Evolutionary conservation across 202 grass and related monocot genomes (phyloP).

Genomic region (Cymbopogon flexuosus): DNA sequence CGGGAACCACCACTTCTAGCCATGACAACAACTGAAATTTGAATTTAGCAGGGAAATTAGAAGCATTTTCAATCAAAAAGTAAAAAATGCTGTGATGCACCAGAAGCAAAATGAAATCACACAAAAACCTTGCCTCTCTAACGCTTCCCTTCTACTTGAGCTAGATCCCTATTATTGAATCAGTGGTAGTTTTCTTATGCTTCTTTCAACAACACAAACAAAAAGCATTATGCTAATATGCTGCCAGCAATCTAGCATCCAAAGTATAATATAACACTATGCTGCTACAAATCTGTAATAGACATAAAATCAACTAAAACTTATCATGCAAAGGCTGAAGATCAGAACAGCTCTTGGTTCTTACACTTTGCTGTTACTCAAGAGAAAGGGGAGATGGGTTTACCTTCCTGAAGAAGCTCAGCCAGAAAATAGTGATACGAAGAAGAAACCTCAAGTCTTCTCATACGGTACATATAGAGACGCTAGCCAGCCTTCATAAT

Average conservation of each 20-base stretch:
- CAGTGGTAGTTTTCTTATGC: neutral
- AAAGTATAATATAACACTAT: too few species aligned
- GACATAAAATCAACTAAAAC: neutral
- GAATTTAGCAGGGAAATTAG: neutral
- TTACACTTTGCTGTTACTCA: neutral
- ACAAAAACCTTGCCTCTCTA: too few species aligned
- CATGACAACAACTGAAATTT: slow-evolving; percentile 8
- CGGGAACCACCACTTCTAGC: neutral
- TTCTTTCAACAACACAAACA: neutral
- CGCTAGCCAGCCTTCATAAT: neutral
- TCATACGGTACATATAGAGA: neutral
- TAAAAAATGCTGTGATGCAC: too few species aligned
- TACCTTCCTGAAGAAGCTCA: neutral
- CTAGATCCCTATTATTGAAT: too few species aligned
- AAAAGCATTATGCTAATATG: neutral
- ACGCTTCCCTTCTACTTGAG: too few species aligned
- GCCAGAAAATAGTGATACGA: neutral
- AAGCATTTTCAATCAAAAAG: neutral
- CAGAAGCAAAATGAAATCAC: too few species aligned
- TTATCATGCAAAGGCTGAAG: neutral
- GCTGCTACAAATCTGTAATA: neutral
- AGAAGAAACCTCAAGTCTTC: neutral
- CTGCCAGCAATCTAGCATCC: neutral
- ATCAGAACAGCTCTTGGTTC: neutral
- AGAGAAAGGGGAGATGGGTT: neutral